phyloP scores from a whole-genome alignment of 176 grass and related monocot species.

The Calamus simplicifolius region DNA sequence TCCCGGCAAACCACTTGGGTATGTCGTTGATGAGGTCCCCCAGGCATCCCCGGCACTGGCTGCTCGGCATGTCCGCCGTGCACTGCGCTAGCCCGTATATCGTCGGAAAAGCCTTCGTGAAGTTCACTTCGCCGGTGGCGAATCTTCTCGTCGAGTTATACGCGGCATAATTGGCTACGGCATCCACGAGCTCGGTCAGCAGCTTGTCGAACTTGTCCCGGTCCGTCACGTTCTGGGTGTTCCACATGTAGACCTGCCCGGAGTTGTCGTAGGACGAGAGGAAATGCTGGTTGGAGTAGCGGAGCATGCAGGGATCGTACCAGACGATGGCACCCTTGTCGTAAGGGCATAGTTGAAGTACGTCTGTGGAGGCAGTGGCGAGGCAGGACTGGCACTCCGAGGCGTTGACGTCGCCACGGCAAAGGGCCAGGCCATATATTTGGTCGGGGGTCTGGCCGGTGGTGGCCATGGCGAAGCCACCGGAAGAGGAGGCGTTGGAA shows the following conservation, averaged over 20 bases:
- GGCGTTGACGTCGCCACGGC: constrained; percentile 33
- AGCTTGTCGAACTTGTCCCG: constrained; percentile 7
- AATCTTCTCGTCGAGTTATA: constrained; percentile 15
- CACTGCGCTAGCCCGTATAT: constrained; percentile 57
- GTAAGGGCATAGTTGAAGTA: constrained; percentile 11
- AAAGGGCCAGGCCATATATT: constrained; percentile 37
- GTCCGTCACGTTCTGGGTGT: not conserved
- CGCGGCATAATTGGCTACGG: constrained; percentile 17
- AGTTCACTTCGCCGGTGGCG: constrained; percentile 25
- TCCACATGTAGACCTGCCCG: not conserved
- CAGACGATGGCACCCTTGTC: constrained; percentile 14
- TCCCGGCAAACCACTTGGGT: constrained; percentile 2
- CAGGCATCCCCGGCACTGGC: constrained; percentile 30
- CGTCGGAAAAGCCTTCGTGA: not conserved
- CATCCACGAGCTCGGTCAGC: constrained; percentile 21
- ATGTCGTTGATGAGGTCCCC: not conserved
- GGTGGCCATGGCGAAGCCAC: constrained; percentile 18
- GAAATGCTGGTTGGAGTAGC: constrained; percentile 30
- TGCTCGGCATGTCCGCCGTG: constrained; percentile 27
- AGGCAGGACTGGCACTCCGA: constrained; percentile 35
- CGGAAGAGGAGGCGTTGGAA: not conserved
- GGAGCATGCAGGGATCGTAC: constrained; percentile 44
- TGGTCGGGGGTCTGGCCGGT: not conserved
- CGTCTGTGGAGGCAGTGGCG: not conserved
- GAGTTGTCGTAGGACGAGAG: constrained; percentile 22